These are phyloP conservation scores for Kondoa subrosea DNA, from an alignment of 768 basidiomycete species.

Conservation along the genomic window DNA sequence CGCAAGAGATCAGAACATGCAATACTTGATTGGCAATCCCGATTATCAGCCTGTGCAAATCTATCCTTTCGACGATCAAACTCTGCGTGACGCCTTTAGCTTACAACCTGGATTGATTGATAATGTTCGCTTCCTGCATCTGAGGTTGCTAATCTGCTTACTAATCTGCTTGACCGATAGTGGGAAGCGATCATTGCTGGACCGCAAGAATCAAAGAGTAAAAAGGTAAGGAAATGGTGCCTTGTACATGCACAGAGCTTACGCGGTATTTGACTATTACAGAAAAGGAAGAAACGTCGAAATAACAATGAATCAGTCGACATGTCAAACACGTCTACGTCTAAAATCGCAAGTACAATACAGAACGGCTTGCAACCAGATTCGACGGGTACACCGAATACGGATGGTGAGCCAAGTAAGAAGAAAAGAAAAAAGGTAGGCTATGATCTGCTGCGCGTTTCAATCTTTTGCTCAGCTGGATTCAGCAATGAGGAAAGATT, in stretches of 20 bases:
- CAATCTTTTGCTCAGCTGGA: neutral
- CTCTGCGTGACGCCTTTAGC: slow-evolving; percentile 23
- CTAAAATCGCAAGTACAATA: too few species aligned
- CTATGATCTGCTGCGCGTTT: neutral
- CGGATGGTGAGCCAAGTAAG: neutral
- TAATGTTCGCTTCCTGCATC: slow-evolving; percentile 20
- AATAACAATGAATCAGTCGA: neutral
- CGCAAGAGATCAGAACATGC: slow-evolving; percentile 18
- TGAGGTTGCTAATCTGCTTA: neutral
- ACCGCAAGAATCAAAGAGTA: neutral
- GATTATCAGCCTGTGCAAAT: slow-evolving; percentile 20
- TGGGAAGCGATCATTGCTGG: slow-evolving; percentile 17
- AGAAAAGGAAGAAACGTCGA: slow-evolving; percentile 1
- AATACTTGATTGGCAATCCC: slow-evolving; percentile 24
- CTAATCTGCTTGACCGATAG: neutral
- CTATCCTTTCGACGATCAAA: slow-evolving; percentile 15
- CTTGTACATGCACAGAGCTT: too few species aligned
- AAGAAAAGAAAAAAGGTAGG: slow-evolving; percentile 6
- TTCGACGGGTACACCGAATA: neutral
- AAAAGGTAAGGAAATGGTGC: neutral
- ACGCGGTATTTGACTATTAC: neutral
- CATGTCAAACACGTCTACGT: neutral
- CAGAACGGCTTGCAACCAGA: neutral
- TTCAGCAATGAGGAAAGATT: too few species aligned
- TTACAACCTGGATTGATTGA: slow-evolving; percentile 21